Conservation (phyloP, 306 rosid species). For the Citrullus colocynthis region DNA sequence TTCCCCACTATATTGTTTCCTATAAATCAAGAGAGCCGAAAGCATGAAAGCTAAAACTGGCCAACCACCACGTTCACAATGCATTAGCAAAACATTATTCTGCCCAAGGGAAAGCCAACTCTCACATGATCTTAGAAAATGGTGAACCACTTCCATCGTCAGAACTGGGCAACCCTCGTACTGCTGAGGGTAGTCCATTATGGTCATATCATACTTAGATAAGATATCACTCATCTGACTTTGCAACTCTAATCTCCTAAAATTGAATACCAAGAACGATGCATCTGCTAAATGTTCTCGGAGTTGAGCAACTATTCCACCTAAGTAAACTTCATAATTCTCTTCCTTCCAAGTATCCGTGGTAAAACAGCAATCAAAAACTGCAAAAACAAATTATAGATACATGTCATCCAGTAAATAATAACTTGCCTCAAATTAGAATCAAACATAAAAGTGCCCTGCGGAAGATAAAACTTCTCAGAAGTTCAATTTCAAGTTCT, state of each 20-base stretch:
- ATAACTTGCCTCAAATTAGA: not conserved
- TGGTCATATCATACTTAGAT: constrained; percentile 69
- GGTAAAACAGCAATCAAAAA: constrained; percentile 79
- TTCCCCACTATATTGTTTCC: constrained; percentile 64
- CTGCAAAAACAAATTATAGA: constrained; percentile 20
- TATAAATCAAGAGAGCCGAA: constrained; percentile 66
- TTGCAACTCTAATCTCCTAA: constrained; percentile 38
- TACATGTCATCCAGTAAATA: not conserved
- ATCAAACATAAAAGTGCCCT: not conserved
- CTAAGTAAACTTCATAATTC: constrained; percentile 47
- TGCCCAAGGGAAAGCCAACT: constrained; percentile 89
- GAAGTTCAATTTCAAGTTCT: not conserved
- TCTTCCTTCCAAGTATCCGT: constrained; percentile 72
- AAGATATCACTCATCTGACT: constrained; percentile 46
- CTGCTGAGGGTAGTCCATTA: constrained; percentile 89
- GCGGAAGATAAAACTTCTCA: not conserved
- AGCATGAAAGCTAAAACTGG: constrained; percentile 87
- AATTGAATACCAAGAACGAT: constrained; percentile 68
- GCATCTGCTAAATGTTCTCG: constrained; percentile 56
- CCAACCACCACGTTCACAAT: constrained; percentile 93
- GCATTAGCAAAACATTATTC: constrained; percentile 70
- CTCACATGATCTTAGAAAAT: constrained; percentile 77
- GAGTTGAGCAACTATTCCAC: constrained; percentile 47
- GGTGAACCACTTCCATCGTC: constrained; percentile 75
- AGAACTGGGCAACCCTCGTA: constrained; percentile 75